phyloP scores from a whole-genome alignment of 345 rosid species.

The Gossypium turneri region DNA sequence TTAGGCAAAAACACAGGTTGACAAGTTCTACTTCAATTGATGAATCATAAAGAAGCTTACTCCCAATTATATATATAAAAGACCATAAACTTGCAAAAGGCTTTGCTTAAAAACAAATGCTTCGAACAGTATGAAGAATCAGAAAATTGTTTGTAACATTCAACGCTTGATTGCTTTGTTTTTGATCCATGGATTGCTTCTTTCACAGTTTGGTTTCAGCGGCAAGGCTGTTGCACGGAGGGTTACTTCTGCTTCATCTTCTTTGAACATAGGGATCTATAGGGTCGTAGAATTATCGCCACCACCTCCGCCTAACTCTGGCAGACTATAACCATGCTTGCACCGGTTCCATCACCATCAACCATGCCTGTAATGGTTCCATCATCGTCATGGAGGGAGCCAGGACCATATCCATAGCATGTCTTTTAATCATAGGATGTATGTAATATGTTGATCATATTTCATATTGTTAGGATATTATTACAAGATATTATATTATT shows the following conservation, averaged over 20 bases:
- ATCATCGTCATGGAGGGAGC: neutral
- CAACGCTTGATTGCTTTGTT: neutral
- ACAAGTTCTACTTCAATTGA: neutral
- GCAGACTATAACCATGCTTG: neutral
- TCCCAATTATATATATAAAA: neutral
- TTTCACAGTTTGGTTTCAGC: neutral
- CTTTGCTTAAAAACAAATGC: neutral
- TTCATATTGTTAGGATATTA: too few species aligned
- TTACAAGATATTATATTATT: too few species aligned
- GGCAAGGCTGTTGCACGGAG: neutral
- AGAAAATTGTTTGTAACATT: neutral
- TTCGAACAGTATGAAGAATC: neutral
- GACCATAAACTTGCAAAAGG: neutral
- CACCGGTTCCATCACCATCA: neutral
- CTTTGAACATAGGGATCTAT: neutral
- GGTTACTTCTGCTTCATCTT: conserved; percentile 1
- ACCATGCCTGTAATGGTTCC: neutral
- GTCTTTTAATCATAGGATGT: neutral
- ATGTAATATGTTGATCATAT: neutral
- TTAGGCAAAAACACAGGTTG: neutral
- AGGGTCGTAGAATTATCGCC: neutral
- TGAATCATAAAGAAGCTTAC: neutral
- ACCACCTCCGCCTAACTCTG: neutral
- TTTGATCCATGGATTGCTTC: neutral
- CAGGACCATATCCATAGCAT: neutral